Conservation (phyloP, 2,329 filamentous ascomycete genomes). For the Trichophyton schoenleinii region DNA sequence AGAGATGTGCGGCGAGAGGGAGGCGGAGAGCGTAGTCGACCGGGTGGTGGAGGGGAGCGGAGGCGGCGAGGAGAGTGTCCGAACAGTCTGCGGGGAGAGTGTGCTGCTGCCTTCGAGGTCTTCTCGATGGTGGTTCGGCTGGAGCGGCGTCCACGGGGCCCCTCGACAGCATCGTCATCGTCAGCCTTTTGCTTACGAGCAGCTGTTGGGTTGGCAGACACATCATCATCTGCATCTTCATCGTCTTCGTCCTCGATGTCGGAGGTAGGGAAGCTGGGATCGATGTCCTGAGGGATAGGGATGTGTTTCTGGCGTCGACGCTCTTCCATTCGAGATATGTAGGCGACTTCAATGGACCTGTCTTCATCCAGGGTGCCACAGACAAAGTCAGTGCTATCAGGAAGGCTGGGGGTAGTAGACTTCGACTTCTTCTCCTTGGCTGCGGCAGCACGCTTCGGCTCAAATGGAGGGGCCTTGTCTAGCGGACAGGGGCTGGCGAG, state of each 20-base stretch:
- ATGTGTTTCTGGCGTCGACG: conserved; percentile 71
- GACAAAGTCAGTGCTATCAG: conserved; percentile 98
- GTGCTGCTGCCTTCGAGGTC: conserved; percentile 51
- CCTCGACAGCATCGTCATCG: neutral
- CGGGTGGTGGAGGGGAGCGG: conserved; percentile 58
- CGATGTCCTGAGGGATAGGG: conserved; percentile 85
- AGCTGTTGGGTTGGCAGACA: neutral
- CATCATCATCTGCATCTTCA: conserved; percentile 42
- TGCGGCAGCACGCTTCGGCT: conserved; percentile 22
- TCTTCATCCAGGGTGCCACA: conserved; percentile 96
- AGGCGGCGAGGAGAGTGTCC: conserved; percentile 59
- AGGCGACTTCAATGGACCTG: conserved; percentile 83
- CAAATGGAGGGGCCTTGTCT: conserved; percentile 19
- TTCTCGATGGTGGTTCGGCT: conserved; percentile 36
- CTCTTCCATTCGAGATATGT: conserved; percentile 70
- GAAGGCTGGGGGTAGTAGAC: conserved; percentile 64
- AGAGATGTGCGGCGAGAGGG: conserved; percentile 32
- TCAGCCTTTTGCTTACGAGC: neutral
- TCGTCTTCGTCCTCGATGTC: conserved; percentile 80
- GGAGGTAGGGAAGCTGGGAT: conserved; percentile 91
- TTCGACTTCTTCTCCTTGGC: conserved; percentile 45
- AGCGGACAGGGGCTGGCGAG: conserved; percentile 16
- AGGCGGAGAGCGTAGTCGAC: conserved; percentile 38
- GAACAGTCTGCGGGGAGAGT: conserved; percentile 45
- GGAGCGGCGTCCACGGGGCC: conserved; percentile 14